Conservation (phyloP, 2,329 filamentous ascomycete genomes). For the Penicillium polonicum region DNA sequence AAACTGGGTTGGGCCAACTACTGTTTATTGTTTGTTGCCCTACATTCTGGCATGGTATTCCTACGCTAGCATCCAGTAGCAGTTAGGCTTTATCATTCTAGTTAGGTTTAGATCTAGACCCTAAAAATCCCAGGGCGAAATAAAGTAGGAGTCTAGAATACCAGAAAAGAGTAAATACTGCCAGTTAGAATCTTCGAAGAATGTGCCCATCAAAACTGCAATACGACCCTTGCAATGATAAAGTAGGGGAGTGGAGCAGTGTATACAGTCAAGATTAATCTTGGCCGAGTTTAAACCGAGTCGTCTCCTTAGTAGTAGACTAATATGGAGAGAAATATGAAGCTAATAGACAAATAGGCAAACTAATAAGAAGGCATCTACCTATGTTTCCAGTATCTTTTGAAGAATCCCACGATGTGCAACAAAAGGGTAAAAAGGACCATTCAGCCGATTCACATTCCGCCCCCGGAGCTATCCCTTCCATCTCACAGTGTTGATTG, state of each 20-base stretch:
- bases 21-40: neutral
- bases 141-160: slow-evolving; percentile 5
- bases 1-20: too few species aligned
- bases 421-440: neutral
- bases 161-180: neutral
- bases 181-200: slow-evolving; percentile 9
- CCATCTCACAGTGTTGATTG: slow-evolving; percentile 13
- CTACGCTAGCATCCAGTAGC: neutral
- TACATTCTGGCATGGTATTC: neutral
- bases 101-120: neutral
- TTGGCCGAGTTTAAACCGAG: slow-evolving; percentile 4
- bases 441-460: slow-evolving; percentile 25
- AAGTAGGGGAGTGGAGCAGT: slow-evolving; percentile 7
- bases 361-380: neutral
- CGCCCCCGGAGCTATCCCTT: slow-evolving; percentile 19
- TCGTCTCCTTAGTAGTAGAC: neutral
- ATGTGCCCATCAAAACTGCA: neutral
- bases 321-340: neutral
- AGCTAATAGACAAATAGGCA: neutral
- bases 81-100: neutral
- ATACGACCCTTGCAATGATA: slow-evolving; percentile 8
- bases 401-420: neutral
- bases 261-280: neutral
- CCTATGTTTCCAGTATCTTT: neutral
- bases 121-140: neutral